These are phyloP conservation scores for Fusarium nodosum DNA, from an alignment of 2,329 filamentous ascomycete genomes.

Conservation along the genomic window DNA sequence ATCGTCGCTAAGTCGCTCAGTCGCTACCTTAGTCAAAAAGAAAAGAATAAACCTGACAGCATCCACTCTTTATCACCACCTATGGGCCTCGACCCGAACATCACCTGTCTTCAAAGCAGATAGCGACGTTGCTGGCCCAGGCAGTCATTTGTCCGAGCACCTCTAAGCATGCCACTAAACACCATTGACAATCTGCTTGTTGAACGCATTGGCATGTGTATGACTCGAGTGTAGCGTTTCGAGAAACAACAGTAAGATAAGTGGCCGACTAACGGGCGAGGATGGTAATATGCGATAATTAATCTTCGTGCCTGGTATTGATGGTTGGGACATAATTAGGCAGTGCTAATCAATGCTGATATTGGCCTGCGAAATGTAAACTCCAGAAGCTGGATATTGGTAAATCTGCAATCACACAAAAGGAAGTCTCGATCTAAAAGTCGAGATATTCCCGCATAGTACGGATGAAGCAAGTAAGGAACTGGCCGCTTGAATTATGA, in stretches of 20 bases:
- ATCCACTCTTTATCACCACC: slow-evolving; percentile 15
- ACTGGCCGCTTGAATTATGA: slow-evolving; percentile 20
- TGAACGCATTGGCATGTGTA: slow-evolving; percentile 12
- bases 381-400: slow-evolving; percentile 1
- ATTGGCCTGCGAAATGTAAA: background rate
- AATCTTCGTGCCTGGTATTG: background rate
- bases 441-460: slow-evolving; percentile 15
- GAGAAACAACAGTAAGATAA: background rate
- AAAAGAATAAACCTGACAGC: background rate
- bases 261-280: background rate
- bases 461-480: slow-evolving; percentile 1
- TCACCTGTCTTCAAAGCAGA: slow-evolving; percentile 11
- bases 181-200: slow-evolving; percentile 1
- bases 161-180: slow-evolving; percentile 6
- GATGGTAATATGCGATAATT: slow-evolving; percentile 2
- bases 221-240: slow-evolving; percentile 5
- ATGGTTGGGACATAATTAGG: background rate
- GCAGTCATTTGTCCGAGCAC: slow-evolving; percentile 1
- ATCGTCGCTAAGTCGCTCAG: slow-evolving; percentile 13
- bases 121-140: slow-evolving; percentile 2
- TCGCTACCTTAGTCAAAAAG: background rate
- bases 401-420: background rate
- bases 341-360: background rate
- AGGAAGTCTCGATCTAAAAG: slow-evolving; percentile 4
- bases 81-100: slow-evolving; percentile 4